Base-by-base conservation (phyloP, 116 monocot genomes). In the Cymodocea nodosa region DNA sequence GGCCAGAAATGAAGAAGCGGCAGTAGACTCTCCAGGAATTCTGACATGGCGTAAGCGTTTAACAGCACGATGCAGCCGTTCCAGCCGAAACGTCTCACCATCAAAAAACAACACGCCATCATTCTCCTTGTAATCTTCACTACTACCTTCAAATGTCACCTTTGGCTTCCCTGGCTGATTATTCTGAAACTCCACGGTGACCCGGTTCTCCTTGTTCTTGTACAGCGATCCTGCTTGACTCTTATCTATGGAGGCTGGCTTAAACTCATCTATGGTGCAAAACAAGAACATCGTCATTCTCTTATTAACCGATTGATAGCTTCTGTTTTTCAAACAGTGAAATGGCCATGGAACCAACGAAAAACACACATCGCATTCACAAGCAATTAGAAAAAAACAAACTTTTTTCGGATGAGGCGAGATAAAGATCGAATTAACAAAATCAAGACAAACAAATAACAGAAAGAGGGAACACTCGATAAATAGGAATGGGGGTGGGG, bases 241-340 rank as follows among this genome's bases (percentile, higher is more conserved):
- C 82, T 97, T 97, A 62, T 97, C 97, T 66, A 97, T 97, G 17
- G 97, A 97, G 37, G 97, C 97, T 23, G 97, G 97, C 73, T 97
- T 91, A 75, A 97, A 97, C 74, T 97, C 97, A 78, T 97, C 97
- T 97, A 56, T 17, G 20, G 16, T 25, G 22, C 40, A 14, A 36
- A 19, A 39, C 2, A 56, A 6, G 19, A 64, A 23, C 19, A 50
- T 64, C 0, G 23, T 58, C 22, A 25, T 58, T 58, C 13, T 23
- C 44, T 44, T 44, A 6, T 44, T 1, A 44, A 44, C 44, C 12
- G 44, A 10, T 44, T 44, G 44, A 44, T 44, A 44, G 44, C 12
- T 8, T 44, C 12, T 10, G 44, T 44, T 8, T 8, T 8, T 12
- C 44, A 44, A 44, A 44, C 44, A 0, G 8, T 44, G 44, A 44